Conservation (phyloP, 192 early-diverging fungal species). For the Podila verticillata region DNA sequence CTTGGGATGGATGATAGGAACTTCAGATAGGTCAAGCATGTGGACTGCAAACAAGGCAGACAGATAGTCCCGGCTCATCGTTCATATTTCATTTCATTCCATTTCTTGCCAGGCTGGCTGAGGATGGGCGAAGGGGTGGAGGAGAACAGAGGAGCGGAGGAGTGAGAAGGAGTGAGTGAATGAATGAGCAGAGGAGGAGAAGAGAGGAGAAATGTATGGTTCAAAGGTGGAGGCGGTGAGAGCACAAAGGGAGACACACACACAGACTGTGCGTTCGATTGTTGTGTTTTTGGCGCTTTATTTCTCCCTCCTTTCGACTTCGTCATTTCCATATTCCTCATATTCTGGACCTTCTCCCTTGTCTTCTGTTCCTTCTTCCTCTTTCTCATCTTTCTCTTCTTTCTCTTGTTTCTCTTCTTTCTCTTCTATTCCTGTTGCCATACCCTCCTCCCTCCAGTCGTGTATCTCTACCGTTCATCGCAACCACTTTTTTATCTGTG, state of each 20-base stretch:
- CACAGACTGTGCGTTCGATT: no score
- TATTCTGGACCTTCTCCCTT: background rate
- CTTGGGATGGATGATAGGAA: background rate
- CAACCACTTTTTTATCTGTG: background rate
- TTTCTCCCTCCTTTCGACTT: no score
- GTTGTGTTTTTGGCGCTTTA: no score
- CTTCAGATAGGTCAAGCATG: background rate
- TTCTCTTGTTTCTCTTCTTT: background rate
- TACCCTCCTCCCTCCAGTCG: no score
- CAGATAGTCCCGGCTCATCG: background rate
- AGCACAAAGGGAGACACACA: no score
- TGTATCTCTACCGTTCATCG: background rate
- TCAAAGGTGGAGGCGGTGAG: background rate
- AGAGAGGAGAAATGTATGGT: background rate
- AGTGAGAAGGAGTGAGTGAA: background rate
- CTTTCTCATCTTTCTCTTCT: background rate
- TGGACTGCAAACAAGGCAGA: background rate
- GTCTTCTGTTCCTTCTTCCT: background rate
- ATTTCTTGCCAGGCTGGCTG: constrained; percentile 3
- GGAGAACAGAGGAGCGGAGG: background rate
- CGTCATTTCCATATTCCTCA: no score
- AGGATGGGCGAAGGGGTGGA: background rate
- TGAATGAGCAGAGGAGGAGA: background rate
- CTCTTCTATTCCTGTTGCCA: background rate
- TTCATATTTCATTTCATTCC: background rate